phyloP scores from a whole-genome alignment of 176 grass and related monocot species.

The Poa pratensis region DNA sequence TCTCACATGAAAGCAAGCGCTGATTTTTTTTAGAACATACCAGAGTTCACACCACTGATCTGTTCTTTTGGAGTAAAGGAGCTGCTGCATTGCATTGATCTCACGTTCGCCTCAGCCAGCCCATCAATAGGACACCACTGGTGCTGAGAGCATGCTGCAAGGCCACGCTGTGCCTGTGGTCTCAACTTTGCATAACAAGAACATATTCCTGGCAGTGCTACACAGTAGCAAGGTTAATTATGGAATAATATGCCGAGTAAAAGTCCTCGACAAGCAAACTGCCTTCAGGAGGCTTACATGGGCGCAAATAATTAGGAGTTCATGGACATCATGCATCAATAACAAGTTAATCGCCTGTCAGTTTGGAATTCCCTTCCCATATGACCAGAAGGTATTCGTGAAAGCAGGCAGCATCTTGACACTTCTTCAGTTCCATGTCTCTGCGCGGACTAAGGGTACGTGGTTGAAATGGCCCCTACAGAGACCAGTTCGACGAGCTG shows the following conservation, averaged over 20 bases:
- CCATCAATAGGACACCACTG: slow-evolving; percentile 41
- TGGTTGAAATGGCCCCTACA: slow-evolving; percentile 47
- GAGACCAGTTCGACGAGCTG: slow-evolving; percentile 69
- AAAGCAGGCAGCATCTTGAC: slow-evolving; percentile 17
- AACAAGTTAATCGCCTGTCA: slow-evolving; percentile 24
- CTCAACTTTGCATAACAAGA: slow-evolving; percentile 50
- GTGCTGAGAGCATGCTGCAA: slow-evolving; percentile 59
- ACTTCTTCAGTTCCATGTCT: slow-evolving; percentile 40
- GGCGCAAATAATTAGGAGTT: slow-evolving; percentile 37
- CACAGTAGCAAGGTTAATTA: slow-evolving; percentile 12
- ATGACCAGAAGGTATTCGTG: slow-evolving; percentile 36
- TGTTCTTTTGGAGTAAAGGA: slow-evolving; percentile 34
- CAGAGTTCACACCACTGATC: slow-evolving; percentile 9
- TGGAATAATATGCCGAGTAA: slow-evolving; percentile 37
- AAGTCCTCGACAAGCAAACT: slow-evolving; percentile 38
- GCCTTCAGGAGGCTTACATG: slow-evolving; percentile 46
- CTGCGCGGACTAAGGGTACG: background rate
- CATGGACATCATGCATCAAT: slow-evolving; percentile 35
- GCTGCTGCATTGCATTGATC: slow-evolving; percentile 17
- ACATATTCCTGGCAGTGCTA: slow-evolving; percentile 44
- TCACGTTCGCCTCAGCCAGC: slow-evolving; percentile 25
- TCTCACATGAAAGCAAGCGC: slow-evolving; percentile 8
- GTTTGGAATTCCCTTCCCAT: slow-evolving; percentile 12
- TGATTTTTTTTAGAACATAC: slow-evolving; percentile 25
- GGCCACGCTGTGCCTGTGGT: slow-evolving; percentile 39